Percentiles rank a stretch among this genome's conserved stretches.
These are phyloP conservation scores for Schizosaccharomyces octosporus DNA, from an alignment of 805 yeast species.

Conservation along the genomic window DNA sequence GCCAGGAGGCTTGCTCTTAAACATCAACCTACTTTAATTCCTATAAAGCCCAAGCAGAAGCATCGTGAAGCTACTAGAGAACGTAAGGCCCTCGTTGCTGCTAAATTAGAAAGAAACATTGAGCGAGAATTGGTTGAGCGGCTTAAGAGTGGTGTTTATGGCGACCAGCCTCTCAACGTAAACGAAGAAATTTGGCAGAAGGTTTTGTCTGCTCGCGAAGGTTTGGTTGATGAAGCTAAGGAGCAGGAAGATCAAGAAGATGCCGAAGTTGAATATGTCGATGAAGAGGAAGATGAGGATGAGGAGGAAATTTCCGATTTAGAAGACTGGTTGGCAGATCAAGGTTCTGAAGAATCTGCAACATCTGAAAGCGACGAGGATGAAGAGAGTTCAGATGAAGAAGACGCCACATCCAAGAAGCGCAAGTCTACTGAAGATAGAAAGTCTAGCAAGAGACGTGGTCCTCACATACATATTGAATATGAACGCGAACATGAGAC, in stretches of 20 bases:
- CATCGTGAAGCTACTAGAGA: slow-evolving; percentile 87
- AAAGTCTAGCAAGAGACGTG: slow-evolving; percentile 5
- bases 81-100: slow-evolving; percentile 88
- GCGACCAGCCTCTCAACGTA: slow-evolving; percentile 90
- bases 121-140: slow-evolving; percentile 84
- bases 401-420: slow-evolving; percentile 21
- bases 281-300: slow-evolving; percentile 28
- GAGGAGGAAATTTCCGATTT: slow-evolving; percentile 67
- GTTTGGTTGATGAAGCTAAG: slow-evolving; percentile 40
- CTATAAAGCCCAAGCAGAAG: slow-evolving; percentile 78
- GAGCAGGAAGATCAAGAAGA: slow-evolving; percentile 25
- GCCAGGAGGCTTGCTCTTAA: slow-evolving; percentile 79
- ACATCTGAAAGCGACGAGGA: slow-evolving; percentile 12
- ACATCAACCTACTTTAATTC: slow-evolving; percentile 59
- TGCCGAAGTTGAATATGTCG: slow-evolving; percentile 26
- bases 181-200: slow-evolving; percentile 90
- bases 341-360: slow-evolving; percentile 13
- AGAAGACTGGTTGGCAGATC: slow-evolving; percentile 57
- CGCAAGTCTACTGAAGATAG: slow-evolving; percentile 13
- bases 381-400: slow-evolving; percentile 9
- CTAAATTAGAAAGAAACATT: slow-evolving; percentile 85
- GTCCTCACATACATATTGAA: slow-evolving; percentile 55
- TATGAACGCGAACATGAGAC: slow-evolving; percentile 24
- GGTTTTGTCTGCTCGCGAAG: slow-evolving; percentile 43
- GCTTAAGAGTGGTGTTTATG: slow-evolving; percentile 91